Evolutionary conservation across 371 early-diverging fungal species (phyloP).

Genomic region (Haplosporangium sp.): DNA sequence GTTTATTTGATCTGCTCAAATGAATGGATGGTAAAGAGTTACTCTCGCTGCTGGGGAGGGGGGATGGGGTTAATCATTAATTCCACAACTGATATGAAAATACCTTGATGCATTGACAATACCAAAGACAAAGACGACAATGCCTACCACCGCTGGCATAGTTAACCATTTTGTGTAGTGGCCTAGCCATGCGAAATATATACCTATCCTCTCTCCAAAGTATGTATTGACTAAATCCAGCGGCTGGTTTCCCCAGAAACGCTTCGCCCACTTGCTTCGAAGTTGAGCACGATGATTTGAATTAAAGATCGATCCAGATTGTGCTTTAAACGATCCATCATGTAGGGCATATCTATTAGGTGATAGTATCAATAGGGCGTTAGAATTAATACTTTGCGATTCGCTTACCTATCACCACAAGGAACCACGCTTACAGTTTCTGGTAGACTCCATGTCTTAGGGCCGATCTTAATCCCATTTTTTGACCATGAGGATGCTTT

Average conservation of each 20-base stretch:
- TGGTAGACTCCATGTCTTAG: slow-evolving; percentile 34
- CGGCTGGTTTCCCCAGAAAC: slow-evolving; percentile 53
- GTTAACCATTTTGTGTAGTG: slow-evolving; percentile 60
- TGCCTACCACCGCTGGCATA: slow-evolving; percentile 59
- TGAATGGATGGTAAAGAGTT: too few relatives aligned
- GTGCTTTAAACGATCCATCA: slow-evolving; percentile 27
- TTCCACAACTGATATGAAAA: too few relatives aligned
- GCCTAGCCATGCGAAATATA: slow-evolving; percentile 71
- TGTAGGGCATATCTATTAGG: slow-evolving; percentile 26
- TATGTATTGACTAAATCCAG: slow-evolving; percentile 61
- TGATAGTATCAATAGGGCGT: background rate
- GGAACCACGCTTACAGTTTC: slow-evolving; percentile 16
- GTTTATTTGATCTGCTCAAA: slow-evolving; percentile 16
- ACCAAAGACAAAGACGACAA: slow-evolving; percentile 63
- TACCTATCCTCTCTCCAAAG: slow-evolving; percentile 69
- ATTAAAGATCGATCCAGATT: slow-evolving; percentile 11
- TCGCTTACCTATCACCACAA: background rate
- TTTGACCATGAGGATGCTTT: slow-evolving; percentile 21
- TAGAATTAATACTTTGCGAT: too few relatives aligned
- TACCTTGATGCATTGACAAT: slow-evolving; percentile 48
- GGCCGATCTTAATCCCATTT: slow-evolving; percentile 38
- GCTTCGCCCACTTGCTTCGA: slow-evolving; percentile 30
- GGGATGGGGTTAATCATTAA: too few relatives aligned
- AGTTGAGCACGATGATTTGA: slow-evolving; percentile 37
- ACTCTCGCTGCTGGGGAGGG: background rate